These are phyloP conservation scores for Plicaturopsis crispa DNA, from an alignment of 768 basidiomycete species.

Conservation along the genomic window DNA sequence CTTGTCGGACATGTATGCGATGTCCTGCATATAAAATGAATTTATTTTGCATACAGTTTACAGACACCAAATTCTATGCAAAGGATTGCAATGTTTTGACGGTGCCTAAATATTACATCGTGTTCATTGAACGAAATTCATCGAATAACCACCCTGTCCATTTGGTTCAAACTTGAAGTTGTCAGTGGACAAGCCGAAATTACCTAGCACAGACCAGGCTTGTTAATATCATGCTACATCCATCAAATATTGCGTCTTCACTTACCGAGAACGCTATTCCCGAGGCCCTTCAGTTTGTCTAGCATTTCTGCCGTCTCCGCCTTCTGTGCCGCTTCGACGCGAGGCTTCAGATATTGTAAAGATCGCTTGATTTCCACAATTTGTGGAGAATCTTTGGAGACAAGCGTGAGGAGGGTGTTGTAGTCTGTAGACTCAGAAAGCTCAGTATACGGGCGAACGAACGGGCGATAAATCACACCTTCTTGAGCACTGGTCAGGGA, in stretches of 20 bases:
- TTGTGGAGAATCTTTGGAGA: constrained; percentile 50
- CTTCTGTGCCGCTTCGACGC: constrained; percentile 72
- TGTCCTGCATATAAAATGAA: too few relatives aligned
- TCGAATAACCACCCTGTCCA: constrained; percentile 90
- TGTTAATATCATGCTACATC: neutral
- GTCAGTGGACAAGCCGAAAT: constrained; percentile 90
- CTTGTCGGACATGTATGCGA: too few relatives aligned
- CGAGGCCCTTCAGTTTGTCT: constrained; percentile 85
- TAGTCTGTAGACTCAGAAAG: constrained; percentile 60
- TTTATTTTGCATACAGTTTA: too few relatives aligned
- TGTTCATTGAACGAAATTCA: constrained; percentile 66
- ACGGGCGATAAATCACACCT: too few relatives aligned
- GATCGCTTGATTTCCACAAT: constrained; percentile 37
- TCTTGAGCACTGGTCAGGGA: constrained; percentile 77
- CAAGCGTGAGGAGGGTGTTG: constrained; percentile 54
- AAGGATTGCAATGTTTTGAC: too few relatives aligned
- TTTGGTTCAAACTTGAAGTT: constrained; percentile 97
- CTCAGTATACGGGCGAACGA: too few relatives aligned
- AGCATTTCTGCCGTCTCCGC: constrained; percentile 88
- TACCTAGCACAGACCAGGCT: constrained; percentile 40
- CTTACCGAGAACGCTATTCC: constrained; percentile 82
- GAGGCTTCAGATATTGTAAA: constrained; percentile 52
- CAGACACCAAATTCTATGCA: too few relatives aligned
- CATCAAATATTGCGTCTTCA: neutral
- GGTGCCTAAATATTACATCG: too few relatives aligned